Base-by-base conservation (phyloP, 2,329 filamentous ascomycete species). In the Lecanosticta acicola region DNA sequence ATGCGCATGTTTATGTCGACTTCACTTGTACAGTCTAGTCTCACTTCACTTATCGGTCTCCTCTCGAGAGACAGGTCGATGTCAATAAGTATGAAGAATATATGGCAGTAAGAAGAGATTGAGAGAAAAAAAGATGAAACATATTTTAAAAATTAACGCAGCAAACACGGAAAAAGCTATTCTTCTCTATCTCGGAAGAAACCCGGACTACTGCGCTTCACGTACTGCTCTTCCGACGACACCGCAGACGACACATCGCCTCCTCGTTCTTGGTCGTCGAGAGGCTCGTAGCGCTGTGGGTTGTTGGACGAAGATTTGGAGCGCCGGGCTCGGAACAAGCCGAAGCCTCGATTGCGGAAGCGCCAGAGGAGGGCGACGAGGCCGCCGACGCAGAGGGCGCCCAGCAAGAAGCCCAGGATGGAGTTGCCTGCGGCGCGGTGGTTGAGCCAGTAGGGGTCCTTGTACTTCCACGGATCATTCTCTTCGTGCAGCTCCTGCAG, bases 401-500 rank as follows among this genome's bases (percentile, higher is more conserved):
- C 50, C 1, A 49, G 10, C 10, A 47, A 18, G 29, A 49, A 52
- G 10, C 49, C 24, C 1, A 41, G 26, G 18, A 47, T 14, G 4
- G 41, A 41, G 32, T 38, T 44, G 2, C 35, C 39, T 5, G 36
- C 32, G 14, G 38, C 29, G 13, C 39, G 37, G 20, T 36, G 40
- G 16, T 36, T 13, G 2, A 43, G 32, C 4, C 32, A 39, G 24
- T 44, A 42, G 3, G 34, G 46, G 26, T 52, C 32, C 3, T 21
- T 29, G 17, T 16, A n/a, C 19, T 24, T 49, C 43, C 40, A 49
- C 24, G 40, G 33, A 3, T 39, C 35, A 34, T 49, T 44, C n/a
- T 46, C 41, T 14, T 37, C 45, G 24, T 45, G 38, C 1, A 50
- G 7, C 16, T 46, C 46, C 34, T 53, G 48, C 17, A 50, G 35